phyloP scores from a whole-genome alignment of 2,329 filamentous ascomycete genomes.

The Aspergillus uvarum region DNA sequence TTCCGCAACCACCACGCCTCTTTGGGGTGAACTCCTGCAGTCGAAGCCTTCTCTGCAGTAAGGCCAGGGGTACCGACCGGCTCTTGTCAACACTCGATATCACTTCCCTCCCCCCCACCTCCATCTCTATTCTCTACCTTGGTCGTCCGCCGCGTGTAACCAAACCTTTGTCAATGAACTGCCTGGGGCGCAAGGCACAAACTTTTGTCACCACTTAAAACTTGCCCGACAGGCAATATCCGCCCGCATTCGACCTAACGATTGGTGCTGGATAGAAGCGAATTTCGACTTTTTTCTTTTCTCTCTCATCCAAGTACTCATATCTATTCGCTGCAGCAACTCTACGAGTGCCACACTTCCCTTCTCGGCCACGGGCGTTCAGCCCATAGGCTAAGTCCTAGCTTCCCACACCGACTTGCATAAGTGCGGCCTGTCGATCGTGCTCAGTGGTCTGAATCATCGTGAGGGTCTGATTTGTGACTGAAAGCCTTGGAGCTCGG shows the following conservation, averaged over 20 bases:
- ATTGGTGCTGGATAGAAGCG: constrained; percentile 10
- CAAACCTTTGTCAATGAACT: constrained; percentile 1
- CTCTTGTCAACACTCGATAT: background rate
- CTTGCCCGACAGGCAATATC: constrained; percentile 6
- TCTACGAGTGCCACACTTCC: constrained; percentile 19
- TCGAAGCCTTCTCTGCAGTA: constrained; percentile 10
- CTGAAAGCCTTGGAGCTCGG: constrained; percentile 18
- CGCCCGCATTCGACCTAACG: constrained; percentile 8
- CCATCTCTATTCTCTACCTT: background rate
- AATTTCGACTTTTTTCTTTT: background rate
- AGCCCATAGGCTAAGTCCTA: constrained; percentile 25
- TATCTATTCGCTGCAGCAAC: constrained; percentile 9
- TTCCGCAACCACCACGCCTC: constrained; percentile 9
- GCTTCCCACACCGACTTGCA: constrained; percentile 32
- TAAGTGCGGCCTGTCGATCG: constrained; percentile 35
- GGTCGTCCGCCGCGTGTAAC: background rate
- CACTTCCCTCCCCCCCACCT: background rate
- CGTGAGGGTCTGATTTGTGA: constrained; percentile 9
- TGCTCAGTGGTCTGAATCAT: constrained; percentile 18
- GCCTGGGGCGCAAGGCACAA: constrained; percentile 12
- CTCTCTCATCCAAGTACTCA: constrained; percentile 4
- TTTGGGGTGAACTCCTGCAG: constrained; percentile 8
- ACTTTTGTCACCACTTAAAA: constrained; percentile 8
- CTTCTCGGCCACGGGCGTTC: constrained; percentile 24
- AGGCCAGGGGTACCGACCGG: constrained; percentile 5